Evolutionary conservation across 164 flowering plant species (phyloP).

Genomic region (Vitis cinerea): DNA sequence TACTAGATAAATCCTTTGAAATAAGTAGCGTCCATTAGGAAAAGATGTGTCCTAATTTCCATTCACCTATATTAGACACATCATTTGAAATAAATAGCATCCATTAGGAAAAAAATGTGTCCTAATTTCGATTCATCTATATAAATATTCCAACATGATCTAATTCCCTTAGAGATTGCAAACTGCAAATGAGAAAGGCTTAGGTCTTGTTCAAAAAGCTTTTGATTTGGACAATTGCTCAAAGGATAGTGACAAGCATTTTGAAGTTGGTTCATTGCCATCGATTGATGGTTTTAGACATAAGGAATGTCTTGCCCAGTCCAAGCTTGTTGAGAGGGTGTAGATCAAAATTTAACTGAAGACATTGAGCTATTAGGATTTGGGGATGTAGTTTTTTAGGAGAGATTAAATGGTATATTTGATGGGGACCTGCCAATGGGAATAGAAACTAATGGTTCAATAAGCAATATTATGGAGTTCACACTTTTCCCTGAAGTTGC

Average conservation of each 20-base stretch:
- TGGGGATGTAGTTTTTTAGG: slow-evolving; percentile 60
- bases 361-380: slow-evolving; percentile 62
- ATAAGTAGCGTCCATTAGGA: too few relatives aligned
- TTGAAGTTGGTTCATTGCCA: slow-evolving; percentile 56
- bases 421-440: slow-evolving; percentile 76
- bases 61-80: too few relatives aligned
- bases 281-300: slow-evolving; percentile 48
- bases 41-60: too few relatives aligned
- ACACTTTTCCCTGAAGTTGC: slow-evolving; percentile 63
- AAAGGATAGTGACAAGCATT: slow-evolving; percentile 52
- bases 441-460: slow-evolving; percentile 75
- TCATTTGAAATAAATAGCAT: too few relatives aligned
- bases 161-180: too few relatives aligned
- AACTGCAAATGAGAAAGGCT: slow-evolving; percentile 19
- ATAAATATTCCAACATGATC: too few relatives aligned
- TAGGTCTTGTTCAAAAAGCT: slow-evolving; percentile 25
- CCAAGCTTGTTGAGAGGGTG: slow-evolving; percentile 32
- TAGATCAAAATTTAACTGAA: slow-evolving; percentile 27
- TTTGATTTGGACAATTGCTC: slow-evolving; percentile 57
- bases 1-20: too few relatives aligned
- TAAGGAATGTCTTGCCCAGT: slow-evolving; percentile 23
- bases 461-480: slow-evolving; percentile 55
- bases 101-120: too few relatives aligned
- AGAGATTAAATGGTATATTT: slow-evolving; percentile 75
- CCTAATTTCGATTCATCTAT: too few relatives aligned